Evolutionary conservation across 257 asterid genomes (phyloP), one percentile per base, ranked within the genome.

Genomic region (Anisodus tanguticus): DNA sequence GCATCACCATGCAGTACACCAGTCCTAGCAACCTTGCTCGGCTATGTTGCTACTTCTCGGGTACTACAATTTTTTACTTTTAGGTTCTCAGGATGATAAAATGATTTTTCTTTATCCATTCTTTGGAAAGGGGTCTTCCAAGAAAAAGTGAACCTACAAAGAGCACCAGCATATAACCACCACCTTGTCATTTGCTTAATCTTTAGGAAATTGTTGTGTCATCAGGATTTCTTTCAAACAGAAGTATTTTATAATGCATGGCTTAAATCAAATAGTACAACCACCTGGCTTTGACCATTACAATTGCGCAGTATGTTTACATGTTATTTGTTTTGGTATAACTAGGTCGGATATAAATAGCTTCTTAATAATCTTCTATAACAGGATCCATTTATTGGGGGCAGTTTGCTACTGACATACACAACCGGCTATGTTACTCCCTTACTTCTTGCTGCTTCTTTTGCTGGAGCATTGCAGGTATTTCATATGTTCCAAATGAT

Each of bases 1-100:
- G 99, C 99, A 85, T 95, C 98, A 8, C 99, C 98, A 55, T 95
- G 98, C 91, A 95, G 98, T 86, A 94, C 97, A 47, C 98, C 98
- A 7, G 98, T 94, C 64, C 93, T 95, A 58, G 98, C 98, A 67
- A 91, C 94, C 89, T 79, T 95, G 89, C 99, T 95, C 81, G 99
- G 94, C 86, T 95, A 94, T 76, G 99, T 95, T 37, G 99, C 99
- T 72, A 90, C 99, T 13, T 93, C 99, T 83, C 91, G 79, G 96
- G 98, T 94, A 93, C 87, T 39, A 60, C 11, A 39, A 85, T 31
- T 83, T 87, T 16, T 84, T 67, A 76, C 2, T 11, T 76, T 49
- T 47, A 4, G 19, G 63, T 76, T 76, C 62, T 22, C 45, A 6
- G 62, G 45, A 76, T 76, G 80, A 47, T 19, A 41, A 72, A 72